Base-by-base conservation (phyloP, 2,329 filamentous ascomycete species). In the Colletotrichum acutatum region DNA sequence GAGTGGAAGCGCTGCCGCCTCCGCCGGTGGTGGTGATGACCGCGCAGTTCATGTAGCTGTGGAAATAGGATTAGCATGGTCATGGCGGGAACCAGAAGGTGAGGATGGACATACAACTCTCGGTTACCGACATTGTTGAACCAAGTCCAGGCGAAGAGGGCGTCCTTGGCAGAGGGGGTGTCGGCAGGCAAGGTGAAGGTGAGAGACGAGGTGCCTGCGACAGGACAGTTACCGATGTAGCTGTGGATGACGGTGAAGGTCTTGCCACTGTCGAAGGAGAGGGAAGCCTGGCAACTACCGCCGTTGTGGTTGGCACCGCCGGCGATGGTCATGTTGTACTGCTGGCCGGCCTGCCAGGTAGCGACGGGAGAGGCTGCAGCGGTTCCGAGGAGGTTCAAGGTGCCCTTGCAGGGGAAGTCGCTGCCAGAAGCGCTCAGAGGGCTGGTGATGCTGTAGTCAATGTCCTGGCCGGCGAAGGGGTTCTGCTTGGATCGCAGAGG, bases 31-130 rank as follows among this genome's bases (percentile, higher is more conserved):
- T 91, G 74, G 88, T 90, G 77, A 95, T 88, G 64, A 89, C 86
- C 8, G 94, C 93, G 79, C 94, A 97, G 83, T 95, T 94, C 92
- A 95, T 95, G 88, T 97, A 97, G 63, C 71, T 73, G 34, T 30
- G 16, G 12, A n/a, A 14, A 7, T 11, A 11, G 12, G 14, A 49
- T 73, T 32, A 73, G 67, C 34, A 42, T 60, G 28, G 56, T 26
- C 22, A 19, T 4, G 26, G n/a, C 3, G 8, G 52, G 11, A 5
- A 28, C 19, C 24, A 24, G 32, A 19, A 26, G 24, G 8, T 11
- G 11, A 16, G n/a, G 9, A 14, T 52, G 14, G 5, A 71, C 71
- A 14, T 71, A 73, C 89, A 93, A 94, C 81, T 96, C 94, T 60
- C 94, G 89, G 83, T 95, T 95, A 30, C 94, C 93, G 53, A 93